phyloP scores from a whole-genome alignment of 306 rosid species.

The Dicorynia guianensis region DNA sequence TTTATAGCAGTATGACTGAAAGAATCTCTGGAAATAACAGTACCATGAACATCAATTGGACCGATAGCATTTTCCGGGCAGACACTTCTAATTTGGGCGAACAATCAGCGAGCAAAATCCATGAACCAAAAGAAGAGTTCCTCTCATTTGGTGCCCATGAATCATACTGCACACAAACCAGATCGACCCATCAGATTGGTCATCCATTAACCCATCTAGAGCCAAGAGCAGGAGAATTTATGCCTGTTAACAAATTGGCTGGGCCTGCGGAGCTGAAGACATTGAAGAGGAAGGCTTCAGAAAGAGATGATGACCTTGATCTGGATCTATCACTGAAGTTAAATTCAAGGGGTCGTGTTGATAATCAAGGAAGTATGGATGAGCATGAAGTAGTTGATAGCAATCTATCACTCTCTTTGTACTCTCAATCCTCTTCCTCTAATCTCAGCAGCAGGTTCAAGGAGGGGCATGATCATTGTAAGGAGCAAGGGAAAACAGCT shows the following conservation, averaged over 20 bases:
- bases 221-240: constrained; percentile 41
- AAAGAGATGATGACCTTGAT: constrained; percentile 53
- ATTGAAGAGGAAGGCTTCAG: constrained; percentile 65
- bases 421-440: constrained; percentile 50
- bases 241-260: constrained; percentile 2
- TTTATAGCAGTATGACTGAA: constrained; percentile 47
- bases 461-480: constrained; percentile 36
- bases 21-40: constrained; percentile 37
- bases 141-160: constrained; percentile 49
- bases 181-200: constrained; percentile 32
- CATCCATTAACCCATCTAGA: constrained; percentile 32
- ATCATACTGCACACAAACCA: constrained; percentile 36
- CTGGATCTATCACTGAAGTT: constrained; percentile 77
- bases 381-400: constrained; percentile 53
- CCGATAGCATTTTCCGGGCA: constrained; percentile 37
- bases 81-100: constrained; percentile 44
- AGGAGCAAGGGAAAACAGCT: constrained; percentile 43
- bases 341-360: constrained; percentile 42
- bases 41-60: constrained; percentile 29
- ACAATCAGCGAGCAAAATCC: constrained; percentile 49
- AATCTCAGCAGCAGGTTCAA: constrained; percentile 48
- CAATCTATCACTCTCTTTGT: constrained; percentile 70
- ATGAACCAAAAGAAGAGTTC: constrained; percentile 46
- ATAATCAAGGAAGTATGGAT: constrained; percentile 33
- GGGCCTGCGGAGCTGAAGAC: constrained; percentile 40